Conservation (phyloP, 2,329 filamentous ascomycete genomes). For the Phialocephala subalpina region DNA sequence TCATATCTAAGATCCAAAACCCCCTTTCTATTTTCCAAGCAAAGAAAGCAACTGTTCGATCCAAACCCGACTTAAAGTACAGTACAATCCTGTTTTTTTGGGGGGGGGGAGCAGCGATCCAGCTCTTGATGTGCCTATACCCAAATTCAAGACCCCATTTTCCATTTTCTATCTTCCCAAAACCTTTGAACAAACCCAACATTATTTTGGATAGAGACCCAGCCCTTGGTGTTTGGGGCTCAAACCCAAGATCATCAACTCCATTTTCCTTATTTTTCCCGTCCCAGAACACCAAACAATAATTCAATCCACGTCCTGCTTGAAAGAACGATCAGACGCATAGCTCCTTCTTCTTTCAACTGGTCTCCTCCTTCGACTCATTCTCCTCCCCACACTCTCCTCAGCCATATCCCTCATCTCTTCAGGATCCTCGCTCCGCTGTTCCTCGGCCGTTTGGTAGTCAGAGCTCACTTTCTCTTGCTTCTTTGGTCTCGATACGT, state of each 20-base stretch:
- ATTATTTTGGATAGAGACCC: background rate
- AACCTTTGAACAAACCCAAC: background rate
- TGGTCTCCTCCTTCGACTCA: background rate
- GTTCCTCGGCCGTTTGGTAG: background rate
- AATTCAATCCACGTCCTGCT: background rate
- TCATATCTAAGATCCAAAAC: background rate
- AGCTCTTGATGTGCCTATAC: background rate
- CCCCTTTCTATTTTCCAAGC: too few relatives aligned
- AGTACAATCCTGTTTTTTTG: too few relatives aligned
- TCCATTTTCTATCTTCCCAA: background rate
- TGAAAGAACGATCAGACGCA: background rate
- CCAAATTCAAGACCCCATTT: background rate
- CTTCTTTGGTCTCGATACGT: background rate
- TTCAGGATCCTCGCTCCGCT: background rate
- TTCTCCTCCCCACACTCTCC: conserved; percentile 19
- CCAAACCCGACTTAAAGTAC: too few relatives aligned
- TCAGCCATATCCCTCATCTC: conserved; percentile 30
- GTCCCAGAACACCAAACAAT: background rate
- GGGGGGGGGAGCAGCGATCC: too few relatives aligned
- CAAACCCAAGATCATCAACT: background rate
- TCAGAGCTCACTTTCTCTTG: background rate
- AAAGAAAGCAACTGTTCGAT: too few relatives aligned
- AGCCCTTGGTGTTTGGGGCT: background rate
- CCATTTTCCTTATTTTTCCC: background rate
- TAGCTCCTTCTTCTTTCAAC: background rate